Evolutionary conservation across 257 asterid species (phyloP).

Genomic region (Gentiana dahurica): DNA sequence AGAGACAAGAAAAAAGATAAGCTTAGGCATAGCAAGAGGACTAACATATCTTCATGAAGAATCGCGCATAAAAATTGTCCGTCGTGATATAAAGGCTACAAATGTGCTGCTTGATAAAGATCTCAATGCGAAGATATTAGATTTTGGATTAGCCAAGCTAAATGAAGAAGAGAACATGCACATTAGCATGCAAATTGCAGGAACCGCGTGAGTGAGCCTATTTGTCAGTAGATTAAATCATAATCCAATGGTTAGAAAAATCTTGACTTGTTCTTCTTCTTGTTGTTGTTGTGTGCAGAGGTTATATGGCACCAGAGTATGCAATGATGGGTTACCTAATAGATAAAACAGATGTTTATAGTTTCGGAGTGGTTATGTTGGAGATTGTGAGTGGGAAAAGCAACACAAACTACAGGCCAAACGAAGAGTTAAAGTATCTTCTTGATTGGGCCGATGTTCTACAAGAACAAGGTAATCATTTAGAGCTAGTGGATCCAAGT

Average conservation of each 20-base stretch:
- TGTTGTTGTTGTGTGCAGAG: conserved; percentile 14
- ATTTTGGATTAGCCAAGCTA: conserved; percentile 39
- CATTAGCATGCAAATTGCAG: conserved; percentile 40
- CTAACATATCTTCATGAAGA: conserved; percentile 40
- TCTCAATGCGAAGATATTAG: conserved; percentile 36
- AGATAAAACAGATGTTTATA: conserved; percentile 40
- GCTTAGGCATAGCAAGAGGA: conserved; percentile 33
- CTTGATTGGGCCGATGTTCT: conserved; percentile 59
- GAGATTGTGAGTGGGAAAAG: conserved; percentile 46
- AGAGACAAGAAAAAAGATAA: conserved; percentile 28
- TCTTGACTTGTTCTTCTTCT: background rate
- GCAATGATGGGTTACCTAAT: conserved; percentile 44
- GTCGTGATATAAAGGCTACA: conserved; percentile 34
- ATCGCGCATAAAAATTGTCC: conserved; percentile 35
- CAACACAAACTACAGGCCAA: conserved; percentile 40
- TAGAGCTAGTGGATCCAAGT: conserved; percentile 71
- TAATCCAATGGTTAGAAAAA: too few species aligned
- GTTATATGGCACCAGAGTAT: conserved; percentile 43
- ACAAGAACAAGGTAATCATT: conserved; percentile 77
- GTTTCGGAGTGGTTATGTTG: conserved; percentile 34
- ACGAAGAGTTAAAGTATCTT: conserved; percentile 41
- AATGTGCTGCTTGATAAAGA: conserved; percentile 37
- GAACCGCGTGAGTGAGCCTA: conserved; percentile 23
- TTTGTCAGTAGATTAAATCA: too few species aligned
- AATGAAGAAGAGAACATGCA: conserved; percentile 42